Percentiles rank a stretch among this genome's conserved stretches.
Evolutionary conservation across 208 protist species (phyloP).

Genomic region (Sergeia podlipaevii): DNA sequence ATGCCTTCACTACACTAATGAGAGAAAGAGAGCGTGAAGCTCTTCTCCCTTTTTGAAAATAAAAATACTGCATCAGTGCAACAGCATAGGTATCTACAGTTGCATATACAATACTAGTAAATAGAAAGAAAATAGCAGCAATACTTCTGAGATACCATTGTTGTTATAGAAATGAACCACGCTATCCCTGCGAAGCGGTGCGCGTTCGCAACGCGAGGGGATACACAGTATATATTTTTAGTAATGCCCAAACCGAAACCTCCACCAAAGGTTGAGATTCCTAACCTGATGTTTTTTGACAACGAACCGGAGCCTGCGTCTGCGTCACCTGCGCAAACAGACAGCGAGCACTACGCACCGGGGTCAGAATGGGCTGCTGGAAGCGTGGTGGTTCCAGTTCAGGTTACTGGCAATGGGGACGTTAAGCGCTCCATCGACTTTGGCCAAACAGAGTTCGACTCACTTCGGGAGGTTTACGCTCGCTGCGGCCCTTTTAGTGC

Average conservation of each 20-base stretch:
- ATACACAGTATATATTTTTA: constrained; percentile 55
- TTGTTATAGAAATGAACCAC: constrained; percentile 8
- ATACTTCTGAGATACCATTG: neutral
- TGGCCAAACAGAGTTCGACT: constrained; percentile 45
- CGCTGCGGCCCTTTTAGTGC: constrained; percentile 61
- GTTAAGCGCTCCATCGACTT: constrained; percentile 46
- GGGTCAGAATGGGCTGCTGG: constrained; percentile 25
- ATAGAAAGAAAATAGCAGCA: too few relatives aligned
- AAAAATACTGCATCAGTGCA: too few relatives aligned
- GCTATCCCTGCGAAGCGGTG: constrained; percentile 40
- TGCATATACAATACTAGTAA: too few relatives aligned
- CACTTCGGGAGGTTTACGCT: constrained; percentile 40
- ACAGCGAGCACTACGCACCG: constrained; percentile 16
- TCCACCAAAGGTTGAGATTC: constrained; percentile 28
- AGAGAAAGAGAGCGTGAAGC: too few relatives aligned
- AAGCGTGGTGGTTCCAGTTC: constrained; percentile 31
- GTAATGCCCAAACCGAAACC: constrained; percentile 37
- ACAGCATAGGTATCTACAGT: too few relatives aligned
- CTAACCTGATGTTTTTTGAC: constrained; percentile 76
- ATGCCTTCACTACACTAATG: too few relatives aligned
- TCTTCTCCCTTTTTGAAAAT: too few relatives aligned
- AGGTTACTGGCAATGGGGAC: constrained; percentile 52
- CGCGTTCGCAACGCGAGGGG: constrained; percentile 40
- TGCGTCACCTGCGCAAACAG: constrained; percentile 2
- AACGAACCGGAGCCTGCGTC: neutral